Evolutionary conservation across 129 eudicot genomes (phyloP).

Genomic region (Artemisia tridentata): DNA sequence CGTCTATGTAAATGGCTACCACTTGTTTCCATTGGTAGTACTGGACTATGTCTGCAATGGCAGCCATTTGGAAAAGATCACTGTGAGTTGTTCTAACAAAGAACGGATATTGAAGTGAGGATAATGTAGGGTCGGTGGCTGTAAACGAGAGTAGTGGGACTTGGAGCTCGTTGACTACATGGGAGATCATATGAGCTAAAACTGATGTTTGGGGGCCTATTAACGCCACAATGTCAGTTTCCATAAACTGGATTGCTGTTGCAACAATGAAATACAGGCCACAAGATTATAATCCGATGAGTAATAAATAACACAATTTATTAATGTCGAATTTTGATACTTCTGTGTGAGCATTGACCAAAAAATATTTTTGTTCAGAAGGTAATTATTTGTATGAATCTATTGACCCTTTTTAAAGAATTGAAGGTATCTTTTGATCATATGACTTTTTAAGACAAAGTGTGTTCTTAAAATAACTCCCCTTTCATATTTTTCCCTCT

Average conservation of each 20-base stretch:
- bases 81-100: constrained; percentile 64
- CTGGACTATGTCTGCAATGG: constrained; percentile 59
- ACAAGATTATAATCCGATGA: constrained; percentile 13
- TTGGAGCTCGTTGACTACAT: constrained; percentile 64
- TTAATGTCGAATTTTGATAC: neutral
- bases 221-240: constrained; percentile 60
- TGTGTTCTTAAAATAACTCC: no score
- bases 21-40: constrained; percentile 75
- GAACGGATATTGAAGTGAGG: constrained; percentile 68
- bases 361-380: no score
- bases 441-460: no score
- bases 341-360: no score
- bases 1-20: constrained; percentile 58
- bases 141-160: constrained; percentile 75
- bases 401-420: no score
- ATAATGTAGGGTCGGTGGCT: constrained; percentile 82
- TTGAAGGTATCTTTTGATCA: no score
- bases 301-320: neutral
- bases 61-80: constrained; percentile 86
- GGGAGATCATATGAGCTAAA: constrained; percentile 62
- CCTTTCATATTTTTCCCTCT: no score
- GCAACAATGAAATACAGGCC: neutral
- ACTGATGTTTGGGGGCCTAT: constrained; percentile 83
- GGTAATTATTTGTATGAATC: no score
- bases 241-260: constrained; percentile 69